Evolutionary conservation across 2,329 filamentous ascomycete species (phyloP), one percentile per base, ranked within the genome.

Genomic region (Cercospora citrullina): DNA sequence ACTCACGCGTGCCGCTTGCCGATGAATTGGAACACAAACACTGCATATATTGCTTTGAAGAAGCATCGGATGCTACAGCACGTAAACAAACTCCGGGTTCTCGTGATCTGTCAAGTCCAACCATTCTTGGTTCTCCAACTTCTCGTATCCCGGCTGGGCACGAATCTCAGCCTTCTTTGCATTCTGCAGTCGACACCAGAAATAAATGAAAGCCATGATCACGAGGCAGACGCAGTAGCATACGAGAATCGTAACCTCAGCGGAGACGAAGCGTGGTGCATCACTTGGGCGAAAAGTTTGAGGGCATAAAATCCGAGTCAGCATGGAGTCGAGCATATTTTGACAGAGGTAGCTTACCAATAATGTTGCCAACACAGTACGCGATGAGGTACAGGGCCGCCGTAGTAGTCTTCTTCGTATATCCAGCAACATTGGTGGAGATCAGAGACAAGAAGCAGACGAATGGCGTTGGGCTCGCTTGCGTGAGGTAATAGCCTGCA

Each of bases 401-500:
- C 0, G 86, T 83, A 0, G 85, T 87, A 0, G 85, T 87, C 77
- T 88, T 88, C 77, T 87, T 88, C 8, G 86, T 88, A 69, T 84
- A 85, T 1, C 84, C 84, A 14, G 85, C 85, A 0, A 87, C 81
- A 65, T 91, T 91, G 14, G 85, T 87, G 1, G 85, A 84, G 64
- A 91, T 87, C 39, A 91, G 81, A 28, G 86, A 87, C 4, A 91
- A 78, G 16, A 91, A 78, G 4, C 87, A 87, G 0, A 90, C 88
- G 69, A 91, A 91, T 0, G 87, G 82, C 0, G 87, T 87, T 0
- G 88, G 84, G 10, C 81, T 83, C 1, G 87, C 84, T 73, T 87
- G 84, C 0, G 87, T 89, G 61, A 91, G 79, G 77, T 91, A 91
- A 76, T 89, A 91, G 0, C 89, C 89, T 0, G 87, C 88, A 1